These are phyloP conservation scores for Magnolia kwangsiensis DNA, from an alignment of 164 flowering plant genomes.

Conservation along the genomic window DNA sequence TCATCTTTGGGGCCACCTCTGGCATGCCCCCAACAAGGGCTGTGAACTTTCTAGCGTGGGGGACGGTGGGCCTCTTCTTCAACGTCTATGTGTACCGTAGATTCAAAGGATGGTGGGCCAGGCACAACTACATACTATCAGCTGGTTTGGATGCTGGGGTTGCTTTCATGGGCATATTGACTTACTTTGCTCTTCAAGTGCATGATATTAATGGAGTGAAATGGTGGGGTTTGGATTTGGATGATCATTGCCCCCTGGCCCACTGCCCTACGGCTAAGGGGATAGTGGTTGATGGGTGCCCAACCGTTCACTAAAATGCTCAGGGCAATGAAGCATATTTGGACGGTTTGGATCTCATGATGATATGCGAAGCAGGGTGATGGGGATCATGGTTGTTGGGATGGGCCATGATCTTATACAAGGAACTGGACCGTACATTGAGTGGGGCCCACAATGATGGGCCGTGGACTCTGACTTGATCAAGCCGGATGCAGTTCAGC, in stretches of 20 bases:
- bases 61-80: conserved; percentile 45
- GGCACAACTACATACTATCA: conserved; percentile 56
- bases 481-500: too few species aligned
- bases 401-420: too few species aligned
- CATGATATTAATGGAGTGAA: conserved; percentile 27
- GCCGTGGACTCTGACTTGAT: too few species aligned
- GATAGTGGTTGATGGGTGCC: conserved; percentile 3
- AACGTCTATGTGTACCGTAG: conserved; percentile 42
- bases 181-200: conserved; percentile 39
- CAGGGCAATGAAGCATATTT: background rate
- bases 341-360: too few species aligned
- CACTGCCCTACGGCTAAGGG: conserved; percentile 64
- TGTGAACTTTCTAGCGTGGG: conserved; percentile 51
- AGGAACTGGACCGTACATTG: too few species aligned
- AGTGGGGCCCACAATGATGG: too few species aligned
- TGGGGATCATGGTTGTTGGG: too few species aligned
- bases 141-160: conserved; percentile 70
- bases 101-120: conserved; percentile 72
- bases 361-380: too few species aligned
- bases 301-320: background rate
- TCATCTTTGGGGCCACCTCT: conserved; percentile 35
- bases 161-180: conserved; percentile 48
- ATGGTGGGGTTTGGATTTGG: conserved; percentile 52
- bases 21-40: conserved; percentile 52
- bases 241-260: conserved; percentile 57